Evolutionary conservation across 768 basidiomycete species (phyloP), one percentile per base, ranked within the genome.

Genomic region (Amanita brunnescens): DNA sequence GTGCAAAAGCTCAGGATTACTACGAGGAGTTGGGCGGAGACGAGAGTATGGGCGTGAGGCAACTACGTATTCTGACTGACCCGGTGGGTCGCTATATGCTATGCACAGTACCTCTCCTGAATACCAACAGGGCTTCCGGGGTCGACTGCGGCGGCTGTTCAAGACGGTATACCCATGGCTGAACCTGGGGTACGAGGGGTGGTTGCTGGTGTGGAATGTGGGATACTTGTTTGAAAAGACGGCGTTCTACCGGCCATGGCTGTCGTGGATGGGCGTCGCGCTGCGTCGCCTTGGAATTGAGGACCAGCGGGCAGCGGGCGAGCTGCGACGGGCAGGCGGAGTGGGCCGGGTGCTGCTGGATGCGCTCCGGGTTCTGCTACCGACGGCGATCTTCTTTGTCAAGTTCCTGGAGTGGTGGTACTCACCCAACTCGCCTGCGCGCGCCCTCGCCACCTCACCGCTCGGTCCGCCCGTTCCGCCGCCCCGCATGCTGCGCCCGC

Each of bases 381-480:
- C 91, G 13, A 87, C 85, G 16, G 85, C 87, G 37, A 92, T 99
- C 53, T 95, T 99, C 67, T 88, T 91, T 63, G 74, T 99, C 72
- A 95, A 93, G 67, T 94, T 98, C 67, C 73, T 96, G 41, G 93
- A 98, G 68, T 99, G 96, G 93, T 99, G 95, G 93, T 98, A 98
- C 62, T 94, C 92, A 3, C 93, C 96, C 18, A 78, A 78, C 39
- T 96, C 91, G 9, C 93, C 87, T 3, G 89, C 87, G 14, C 80
- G 83, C 35, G 80, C 80, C n/a, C 68, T 89, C 48, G 75, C 80
- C 7, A 73, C 74, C 29, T 81, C 80, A 9, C 75, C 73, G 10
- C 75, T 78, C 47, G 87, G 83, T 6, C 87, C 84, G 24, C 73
- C 79, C 1, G 75, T 90, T 38, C 85, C 87, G 56, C 89, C 89